Evolutionary conservation across 768 basidiomycete genomes (phyloP).

Genomic region (Kwoniella botswanensis): DNA sequence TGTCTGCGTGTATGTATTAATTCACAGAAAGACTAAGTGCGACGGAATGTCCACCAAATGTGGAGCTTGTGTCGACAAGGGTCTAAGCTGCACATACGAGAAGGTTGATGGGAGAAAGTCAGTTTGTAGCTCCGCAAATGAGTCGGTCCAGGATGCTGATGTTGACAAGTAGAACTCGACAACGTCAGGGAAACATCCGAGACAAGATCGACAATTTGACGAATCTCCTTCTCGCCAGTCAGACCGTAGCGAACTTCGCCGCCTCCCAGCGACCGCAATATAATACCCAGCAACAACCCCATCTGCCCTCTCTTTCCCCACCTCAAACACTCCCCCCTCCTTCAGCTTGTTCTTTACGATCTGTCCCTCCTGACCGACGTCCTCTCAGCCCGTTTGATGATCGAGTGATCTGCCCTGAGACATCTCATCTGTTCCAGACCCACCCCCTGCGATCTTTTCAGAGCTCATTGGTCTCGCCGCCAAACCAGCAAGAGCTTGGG

Average conservation of each 20-base stretch:
- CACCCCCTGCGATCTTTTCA: neutral
- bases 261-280: neutral
- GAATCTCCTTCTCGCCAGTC: neutral
- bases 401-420: neutral
- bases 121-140: neutral
- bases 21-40: slow-evolving; percentile 6
- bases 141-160: neutral
- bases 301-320: neutral
- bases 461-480: neutral
- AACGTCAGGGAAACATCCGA: neutral
- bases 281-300: neutral
- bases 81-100: neutral
- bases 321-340: too few relatives aligned
- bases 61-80: slow-evolving; percentile 13
- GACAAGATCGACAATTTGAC: slow-evolving; percentile 8
- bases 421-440: neutral
- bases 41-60: neutral
- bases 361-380: too few relatives aligned
- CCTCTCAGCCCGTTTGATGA: neutral
- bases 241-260: neutral
- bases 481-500: neutral
- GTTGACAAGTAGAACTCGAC: neutral
- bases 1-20: neutral
- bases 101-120: slow-evolving; percentile 14
- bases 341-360: too few relatives aligned